These are phyloP conservation scores for Eucalyptus marginata DNA, from an alignment of 345 rosid genomes.

Conservation along the genomic window DNA sequence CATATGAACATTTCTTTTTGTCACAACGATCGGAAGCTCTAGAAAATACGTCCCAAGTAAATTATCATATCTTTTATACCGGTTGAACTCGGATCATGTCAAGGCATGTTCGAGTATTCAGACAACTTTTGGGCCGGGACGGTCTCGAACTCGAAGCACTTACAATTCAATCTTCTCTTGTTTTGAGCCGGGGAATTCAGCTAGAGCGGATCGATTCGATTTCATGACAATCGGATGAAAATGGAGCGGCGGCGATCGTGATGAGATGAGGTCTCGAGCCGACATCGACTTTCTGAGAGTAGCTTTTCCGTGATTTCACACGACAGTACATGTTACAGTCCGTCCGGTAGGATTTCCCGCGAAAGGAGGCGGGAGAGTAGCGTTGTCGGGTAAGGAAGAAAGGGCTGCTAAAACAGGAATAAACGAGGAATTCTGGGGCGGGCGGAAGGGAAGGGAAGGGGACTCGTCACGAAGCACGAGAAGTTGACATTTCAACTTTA, in stretches of 20 bases:
- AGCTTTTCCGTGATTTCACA: background rate
- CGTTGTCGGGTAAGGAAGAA: background rate
- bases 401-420: background rate
- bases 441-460: background rate
- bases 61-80: rapidly evolving
- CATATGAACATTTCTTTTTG: background rate
- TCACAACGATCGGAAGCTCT: background rate
- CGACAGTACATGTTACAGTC: background rate
- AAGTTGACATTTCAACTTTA: background rate
- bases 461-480: background rate
- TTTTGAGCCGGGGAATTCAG: background rate
- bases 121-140: background rate
- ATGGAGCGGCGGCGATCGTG: background rate
- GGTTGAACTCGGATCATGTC: rapidly evolving
- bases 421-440: background rate
- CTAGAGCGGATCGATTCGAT: rapidly evolving
- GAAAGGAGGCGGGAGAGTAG: background rate
- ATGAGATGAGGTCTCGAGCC: too few relatives aligned
- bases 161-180: background rate
- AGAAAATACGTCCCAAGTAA: background rate
- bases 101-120: background rate
- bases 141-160: background rate
- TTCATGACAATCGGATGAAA: background rate
- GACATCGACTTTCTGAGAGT: background rate
- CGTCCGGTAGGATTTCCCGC: background rate